Evolutionary conservation across 768 basidiomycete genomes (phyloP), one percentile per base, ranked within the genome.

Genomic region (Tulasnella sp.): DNA sequence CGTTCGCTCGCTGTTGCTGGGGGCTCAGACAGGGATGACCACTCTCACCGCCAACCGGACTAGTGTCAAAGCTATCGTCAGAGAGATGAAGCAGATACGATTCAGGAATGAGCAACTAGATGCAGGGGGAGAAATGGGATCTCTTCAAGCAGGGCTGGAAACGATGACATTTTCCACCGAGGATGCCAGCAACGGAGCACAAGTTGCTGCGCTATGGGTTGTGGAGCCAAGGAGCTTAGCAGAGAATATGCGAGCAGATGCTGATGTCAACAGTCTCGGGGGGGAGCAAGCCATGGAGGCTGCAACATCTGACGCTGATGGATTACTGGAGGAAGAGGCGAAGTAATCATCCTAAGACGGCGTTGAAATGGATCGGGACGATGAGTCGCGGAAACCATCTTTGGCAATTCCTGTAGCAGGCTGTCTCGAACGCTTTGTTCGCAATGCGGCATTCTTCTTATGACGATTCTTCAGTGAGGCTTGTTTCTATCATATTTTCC

Each of bases 11-110:
- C 84, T 95, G 84, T 83, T 90, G 25, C 88, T 87, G 80, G 94
- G 94, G 19, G 88, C 91, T 0, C 83, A 83, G 49, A 83, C 87
- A 36, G 89, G 90, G 0, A 91, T 92, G 91, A 96, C 94, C 78
- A 93, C 92, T n/a, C 84, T 96, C 69, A 96, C 94, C 4, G 93
- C 93, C 11, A 96, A 97, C 79, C 86, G 88, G 78, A 86, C 90
- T 38, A 93, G 93, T 79, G 88, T 95, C 34, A 89, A 87, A 80
- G 89, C 89, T 31, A 85, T 96, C n/a, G 77, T 94, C 77, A 85
- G 89, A 77, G 91, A 91, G 81, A 86, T 94, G 82, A 87, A 85
- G 64, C 34, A 49, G 29, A 49, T 58, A 29, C 77, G 72, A 72
- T 75, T 54, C 58, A 74, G 29, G 54, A 78, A 42, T 49, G 79